Conservation (phyloP, 2,329 filamentous ascomycete species). For the Neopestalotiopsis clavispora region DNA sequence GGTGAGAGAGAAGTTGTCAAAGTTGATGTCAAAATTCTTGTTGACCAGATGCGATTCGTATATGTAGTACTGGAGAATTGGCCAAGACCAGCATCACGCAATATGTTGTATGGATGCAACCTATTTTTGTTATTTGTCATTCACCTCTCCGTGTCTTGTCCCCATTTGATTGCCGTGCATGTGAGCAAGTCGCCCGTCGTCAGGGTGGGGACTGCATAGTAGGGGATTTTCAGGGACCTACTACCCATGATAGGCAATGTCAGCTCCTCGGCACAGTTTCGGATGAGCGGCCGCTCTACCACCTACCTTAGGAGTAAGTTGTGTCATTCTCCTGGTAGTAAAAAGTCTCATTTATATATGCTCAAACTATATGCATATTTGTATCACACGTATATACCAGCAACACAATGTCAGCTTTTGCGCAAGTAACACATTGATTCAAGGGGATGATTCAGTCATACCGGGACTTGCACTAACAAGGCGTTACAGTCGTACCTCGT, state of each 20-base stretch:
- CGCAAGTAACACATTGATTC: constrained; percentile 22
- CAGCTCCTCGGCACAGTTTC: background rate
- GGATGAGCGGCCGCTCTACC: background rate
- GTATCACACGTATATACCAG: background rate
- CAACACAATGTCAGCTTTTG: constrained; percentile 30
- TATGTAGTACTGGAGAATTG: constrained; percentile 17
- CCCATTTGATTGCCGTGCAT: background rate
- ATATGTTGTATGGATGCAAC: background rate
- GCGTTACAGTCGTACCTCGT: constrained; percentile 53
- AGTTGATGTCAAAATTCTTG: no score
- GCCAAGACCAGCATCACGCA: constrained; percentile 10
- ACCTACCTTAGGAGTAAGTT: background rate
- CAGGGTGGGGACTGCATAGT: background rate
- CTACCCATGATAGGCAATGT: background rate
- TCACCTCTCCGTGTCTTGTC: background rate
- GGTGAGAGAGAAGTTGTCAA: background rate
- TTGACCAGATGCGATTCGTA: background rate
- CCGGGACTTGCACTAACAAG: constrained; percentile 22
- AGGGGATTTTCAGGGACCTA: background rate
- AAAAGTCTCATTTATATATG: background rate
- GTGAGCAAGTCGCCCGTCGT: background rate
- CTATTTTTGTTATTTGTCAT: background rate
- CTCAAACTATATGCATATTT: background rate
- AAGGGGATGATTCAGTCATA: background rate
- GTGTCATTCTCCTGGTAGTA: background rate